These are phyloP conservation scores for Trametes versicolor DNA, from an alignment of 1,284 basidiomycete genomes.

Conservation along the genomic window DNA sequence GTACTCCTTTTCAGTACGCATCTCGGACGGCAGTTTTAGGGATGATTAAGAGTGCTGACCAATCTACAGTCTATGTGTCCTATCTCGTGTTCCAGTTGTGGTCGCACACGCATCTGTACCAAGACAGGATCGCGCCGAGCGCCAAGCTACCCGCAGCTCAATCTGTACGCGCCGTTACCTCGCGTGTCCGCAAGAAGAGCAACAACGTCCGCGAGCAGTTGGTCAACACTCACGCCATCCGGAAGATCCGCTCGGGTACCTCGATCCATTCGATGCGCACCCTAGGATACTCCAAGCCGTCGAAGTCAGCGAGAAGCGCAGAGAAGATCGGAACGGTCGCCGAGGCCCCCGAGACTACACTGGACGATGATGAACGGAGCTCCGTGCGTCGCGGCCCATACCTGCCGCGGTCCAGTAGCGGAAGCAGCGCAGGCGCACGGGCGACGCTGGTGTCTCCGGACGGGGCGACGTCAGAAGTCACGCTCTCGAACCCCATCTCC, in stretches of 20 bases:
- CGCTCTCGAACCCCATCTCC: constrained; percentile 30
- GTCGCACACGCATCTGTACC: constrained; percentile 86
- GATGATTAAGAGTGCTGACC: not conserved
- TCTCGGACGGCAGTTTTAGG: not conserved
- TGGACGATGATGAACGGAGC: constrained; percentile 15
- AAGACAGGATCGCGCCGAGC: constrained; percentile 58
- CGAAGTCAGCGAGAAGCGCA: constrained; percentile 3
- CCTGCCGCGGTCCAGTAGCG: constrained; percentile 9
- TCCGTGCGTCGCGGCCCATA: constrained; percentile 18
- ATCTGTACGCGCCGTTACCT: constrained; percentile 42
- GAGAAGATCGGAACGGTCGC: constrained; percentile 29
- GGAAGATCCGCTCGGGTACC: constrained; percentile 21
- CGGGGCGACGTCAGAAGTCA: constrained; percentile 34
- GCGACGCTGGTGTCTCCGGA: constrained; percentile 31
- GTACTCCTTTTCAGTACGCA: constrained; percentile 75
- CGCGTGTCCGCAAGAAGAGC: constrained; percentile 39
- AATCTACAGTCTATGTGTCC: constrained; percentile 67
- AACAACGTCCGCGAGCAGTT: constrained; percentile 32
- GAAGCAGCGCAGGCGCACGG: constrained; percentile 15
- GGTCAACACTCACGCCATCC: constrained; percentile 28
- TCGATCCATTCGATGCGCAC: constrained; percentile 16
- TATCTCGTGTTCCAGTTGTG: constrained; percentile 91
- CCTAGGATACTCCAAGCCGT: constrained; percentile 6
- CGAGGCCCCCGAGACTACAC: constrained; percentile 35
- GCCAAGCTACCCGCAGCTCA: constrained; percentile 40